Evolutionary conservation across 2,329 filamentous ascomycete genomes (phyloP), one percentile per base, ranked within the genome.

Genomic region (Tolypocladium tundrense): DNA sequence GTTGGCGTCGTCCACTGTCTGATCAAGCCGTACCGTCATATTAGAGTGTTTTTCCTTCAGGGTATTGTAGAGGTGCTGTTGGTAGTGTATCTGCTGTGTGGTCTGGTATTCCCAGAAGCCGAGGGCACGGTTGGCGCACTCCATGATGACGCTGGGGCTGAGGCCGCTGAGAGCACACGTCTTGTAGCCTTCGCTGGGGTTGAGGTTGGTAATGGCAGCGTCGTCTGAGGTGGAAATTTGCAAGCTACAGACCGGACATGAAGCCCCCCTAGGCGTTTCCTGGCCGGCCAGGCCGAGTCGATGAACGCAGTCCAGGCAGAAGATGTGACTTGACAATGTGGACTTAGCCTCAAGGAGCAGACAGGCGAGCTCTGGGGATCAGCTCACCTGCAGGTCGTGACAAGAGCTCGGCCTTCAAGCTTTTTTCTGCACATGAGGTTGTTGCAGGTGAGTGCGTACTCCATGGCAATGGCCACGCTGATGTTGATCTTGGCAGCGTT

Each of bases 31-130:
- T 14, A 79, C 73, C 62, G 78, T 88, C 19, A 94, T 73, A 2
- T 70, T 76, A 1, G 79, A 74, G 68, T 88, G 91, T 69, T 89
- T 92, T 13, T 91, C 88, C 0, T 82, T 84, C 60, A 95, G 73
- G 11, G 80, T 85, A 66, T 86, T 91, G 50, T 83, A 85, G 1
- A 90, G 73, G 63, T 88, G 85, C 64, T 91, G 86, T 68, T 96
- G 89, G 66, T 92, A 96, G 60, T 60, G 65, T n/a, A 95, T 88
- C 72, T 96, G 89, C 66, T 94, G 89, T 3, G 85, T 86, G 24
- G 86, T 85, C 69, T 96, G 91, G 66, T 96, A 96, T 37, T 84
- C 86, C 87, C 91, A 96, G 68, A 96, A 96, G 39, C 82, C 84
- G 62, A 96, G 72, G 1, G 87, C 91, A 63, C 89, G 81, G 6